phyloP scores from a whole-genome alignment of 768 basidiomycete genomes.

The Termitomyces sp. region DNA sequence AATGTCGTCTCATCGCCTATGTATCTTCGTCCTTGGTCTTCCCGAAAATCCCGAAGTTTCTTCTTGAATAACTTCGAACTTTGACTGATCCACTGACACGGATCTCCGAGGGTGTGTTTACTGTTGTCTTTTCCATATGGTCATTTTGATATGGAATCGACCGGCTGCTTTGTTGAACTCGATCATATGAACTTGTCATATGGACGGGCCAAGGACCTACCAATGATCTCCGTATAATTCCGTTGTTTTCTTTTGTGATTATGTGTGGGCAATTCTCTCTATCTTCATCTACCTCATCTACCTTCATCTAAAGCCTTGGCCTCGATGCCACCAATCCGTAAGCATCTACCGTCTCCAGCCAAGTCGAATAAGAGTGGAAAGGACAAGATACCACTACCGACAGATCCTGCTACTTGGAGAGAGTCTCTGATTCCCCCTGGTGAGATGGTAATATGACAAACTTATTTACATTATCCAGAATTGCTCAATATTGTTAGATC shows the following conservation, averaged over 20 bases:
- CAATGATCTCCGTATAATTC: neutral
- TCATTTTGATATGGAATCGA: too few species aligned
- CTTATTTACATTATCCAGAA: too few species aligned
- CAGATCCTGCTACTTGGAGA: neutral
- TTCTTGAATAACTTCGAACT: too few species aligned
- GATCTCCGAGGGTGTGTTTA: too few species aligned
- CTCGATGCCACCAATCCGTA: neutral
- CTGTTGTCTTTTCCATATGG: too few species aligned
- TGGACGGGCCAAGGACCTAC: too few species aligned
- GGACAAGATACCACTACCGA: neutral
- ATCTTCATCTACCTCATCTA: neutral
- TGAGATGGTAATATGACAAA: neutral
- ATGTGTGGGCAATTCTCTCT: neutral
- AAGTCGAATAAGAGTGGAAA: neutral
- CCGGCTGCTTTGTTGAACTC: neutral
- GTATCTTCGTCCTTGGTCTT: too few species aligned
- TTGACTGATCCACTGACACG: too few species aligned
- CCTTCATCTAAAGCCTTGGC: neutral
- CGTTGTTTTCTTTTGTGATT: neutral
- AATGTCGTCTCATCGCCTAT: too few species aligned
- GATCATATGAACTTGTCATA: neutral
- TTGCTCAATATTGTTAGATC: neutral
- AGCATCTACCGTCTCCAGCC: neutral
- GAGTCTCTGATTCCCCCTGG: neutral
- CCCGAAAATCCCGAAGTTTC: too few species aligned